Evolutionary conservation across 768 basidiomycete genomes (phyloP).

Genomic region (Suillus alpinus): DNA sequence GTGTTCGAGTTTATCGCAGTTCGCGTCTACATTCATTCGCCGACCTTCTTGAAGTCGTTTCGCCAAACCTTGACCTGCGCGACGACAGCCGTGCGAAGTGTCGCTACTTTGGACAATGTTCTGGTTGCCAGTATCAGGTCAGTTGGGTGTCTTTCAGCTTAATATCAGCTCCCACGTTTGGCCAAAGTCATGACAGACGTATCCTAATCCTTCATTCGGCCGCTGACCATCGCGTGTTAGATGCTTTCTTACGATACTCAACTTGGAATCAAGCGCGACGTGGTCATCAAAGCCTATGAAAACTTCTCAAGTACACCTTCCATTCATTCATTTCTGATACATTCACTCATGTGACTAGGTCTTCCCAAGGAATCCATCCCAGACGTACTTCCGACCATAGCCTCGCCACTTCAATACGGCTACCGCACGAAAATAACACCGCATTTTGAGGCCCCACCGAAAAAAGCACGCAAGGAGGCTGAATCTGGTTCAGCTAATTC

Average conservation of each 20-base stretch:
- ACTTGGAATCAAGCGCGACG: slow-evolving; percentile 80
- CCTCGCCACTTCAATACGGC: slow-evolving; percentile 85
- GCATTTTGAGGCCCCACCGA: slow-evolving; percentile 83
- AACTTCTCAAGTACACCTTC: slow-evolving; percentile 54
- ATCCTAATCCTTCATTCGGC: not conserved
- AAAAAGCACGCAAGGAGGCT: slow-evolving; percentile 25
- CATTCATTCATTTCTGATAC: slow-evolving; percentile 23
- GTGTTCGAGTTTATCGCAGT: slow-evolving; percentile 68
- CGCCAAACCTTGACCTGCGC: slow-evolving; percentile 61
- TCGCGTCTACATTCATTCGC: slow-evolving; percentile 72
- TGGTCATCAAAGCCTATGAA: slow-evolving; percentile 79
- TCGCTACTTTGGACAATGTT: slow-evolving; percentile 86
- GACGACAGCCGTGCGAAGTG: slow-evolving; percentile 69
- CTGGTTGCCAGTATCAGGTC: slow-evolving; percentile 94
- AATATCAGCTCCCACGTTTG: not conserved
- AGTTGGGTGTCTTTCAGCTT: slow-evolving; percentile 5
- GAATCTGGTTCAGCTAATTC: not conserved
- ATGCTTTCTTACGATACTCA: slow-evolving; percentile 89
- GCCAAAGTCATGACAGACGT: not conserved
- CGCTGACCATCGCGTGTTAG: slow-evolving; percentile 30
- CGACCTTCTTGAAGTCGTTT: slow-evolving; percentile 65
- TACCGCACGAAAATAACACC: slow-evolving; percentile 98
- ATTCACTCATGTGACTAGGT: slow-evolving; percentile 28
- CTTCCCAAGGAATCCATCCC: slow-evolving; percentile 61
- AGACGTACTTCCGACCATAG: slow-evolving; percentile 65